These are phyloP conservation scores for Osmanthus fragrans DNA, from an alignment of 257 asterid species.

Conservation along the genomic window DNA sequence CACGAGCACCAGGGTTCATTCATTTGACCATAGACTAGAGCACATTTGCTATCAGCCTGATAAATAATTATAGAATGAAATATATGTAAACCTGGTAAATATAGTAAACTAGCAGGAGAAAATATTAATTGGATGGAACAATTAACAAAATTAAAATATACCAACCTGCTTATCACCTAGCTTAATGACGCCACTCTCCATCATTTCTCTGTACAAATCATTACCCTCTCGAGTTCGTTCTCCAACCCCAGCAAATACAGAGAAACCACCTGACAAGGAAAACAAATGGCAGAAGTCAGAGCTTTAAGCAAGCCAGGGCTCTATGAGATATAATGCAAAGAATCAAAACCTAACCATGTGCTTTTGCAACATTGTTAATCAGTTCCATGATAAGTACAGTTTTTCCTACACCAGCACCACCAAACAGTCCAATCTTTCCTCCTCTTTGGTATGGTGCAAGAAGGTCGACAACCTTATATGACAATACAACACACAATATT, in stretches of 20 bases:
- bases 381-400: constrained; percentile 95
- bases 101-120: not conserved
- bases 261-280: constrained; percentile 81
- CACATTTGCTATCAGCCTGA: constrained; percentile 94
- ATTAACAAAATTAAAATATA: not conserved
- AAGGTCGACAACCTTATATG: constrained; percentile 81
- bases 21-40: constrained; percentile 98
- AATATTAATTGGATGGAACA: not conserved
- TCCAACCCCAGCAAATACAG: constrained; percentile 99
- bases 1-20: constrained; percentile 99
- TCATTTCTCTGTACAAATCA: constrained; percentile 97
- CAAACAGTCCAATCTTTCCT: constrained; percentile 95
- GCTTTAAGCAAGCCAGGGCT: not conserved
- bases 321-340: not conserved
- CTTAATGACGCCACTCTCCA: constrained; percentile 99
- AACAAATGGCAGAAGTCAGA: constrained; percentile 16
- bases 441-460: constrained; percentile 99
- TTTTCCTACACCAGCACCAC: constrained; percentile 98
- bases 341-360: constrained; percentile 64
- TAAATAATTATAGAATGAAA: not conserved
- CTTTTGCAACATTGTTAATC: constrained; percentile 93
- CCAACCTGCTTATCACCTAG: constrained; percentile 94
- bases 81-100: not conserved
- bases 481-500: not conserved
- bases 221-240: constrained; percentile 99